Evolutionary conservation across 1,139 yeast genomes (phyloP).

Genomic region (Yamadazyma taylorii): DNA sequence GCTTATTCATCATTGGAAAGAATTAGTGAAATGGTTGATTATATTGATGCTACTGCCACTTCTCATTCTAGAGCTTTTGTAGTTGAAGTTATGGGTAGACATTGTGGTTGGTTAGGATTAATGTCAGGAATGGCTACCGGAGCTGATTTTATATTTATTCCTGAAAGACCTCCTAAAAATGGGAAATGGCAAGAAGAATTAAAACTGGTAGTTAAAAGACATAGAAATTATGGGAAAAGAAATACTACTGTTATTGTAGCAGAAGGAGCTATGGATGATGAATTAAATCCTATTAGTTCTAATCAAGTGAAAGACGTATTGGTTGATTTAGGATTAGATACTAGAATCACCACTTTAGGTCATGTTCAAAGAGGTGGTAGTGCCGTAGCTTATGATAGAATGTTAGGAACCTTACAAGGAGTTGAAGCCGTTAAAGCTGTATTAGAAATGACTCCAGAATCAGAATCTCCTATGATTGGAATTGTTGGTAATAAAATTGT

Average conservation of each 20-base stretch:
- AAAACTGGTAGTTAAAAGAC: slow-evolving; percentile 63
- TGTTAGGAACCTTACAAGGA: slow-evolving; percentile 77
- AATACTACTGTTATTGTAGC: slow-evolving; percentile 81
- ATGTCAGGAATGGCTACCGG: slow-evolving; percentile 84
- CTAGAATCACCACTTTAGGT: slow-evolving; percentile 76
- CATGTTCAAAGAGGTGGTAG: slow-evolving; percentile 89
- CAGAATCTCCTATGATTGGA: slow-evolving; percentile 78
- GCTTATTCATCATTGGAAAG: slow-evolving; percentile 77
- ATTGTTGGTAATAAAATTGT: slow-evolving; percentile 70
- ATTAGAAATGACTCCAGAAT: slow-evolving; percentile 63
- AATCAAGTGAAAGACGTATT: slow-evolving; percentile 68
- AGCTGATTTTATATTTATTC: slow-evolving; percentile 79
- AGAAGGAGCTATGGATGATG: slow-evolving; percentile 75
- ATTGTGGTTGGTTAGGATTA: slow-evolving; percentile 84
- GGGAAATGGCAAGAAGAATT: slow-evolving; percentile 67
- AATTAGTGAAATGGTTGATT: slow-evolving; percentile 76
- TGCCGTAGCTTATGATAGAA: slow-evolving; percentile 77
- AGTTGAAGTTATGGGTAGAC: slow-evolving; percentile 88
- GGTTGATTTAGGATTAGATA: slow-evolving; percentile 71
- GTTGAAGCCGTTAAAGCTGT: slow-evolving; percentile 82
- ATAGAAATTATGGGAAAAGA: slow-evolving; percentile 70
- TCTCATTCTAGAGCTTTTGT: slow-evolving; percentile 84
- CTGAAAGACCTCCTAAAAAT: slow-evolving; percentile 69
- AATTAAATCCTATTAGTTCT: slow-evolving; percentile 63
- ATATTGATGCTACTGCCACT: slow-evolving; percentile 81